These are phyloP conservation scores for Wickerhamiella kazuoi DNA, from an alignment of 805 yeast genomes.

Conservation along the genomic window DNA sequence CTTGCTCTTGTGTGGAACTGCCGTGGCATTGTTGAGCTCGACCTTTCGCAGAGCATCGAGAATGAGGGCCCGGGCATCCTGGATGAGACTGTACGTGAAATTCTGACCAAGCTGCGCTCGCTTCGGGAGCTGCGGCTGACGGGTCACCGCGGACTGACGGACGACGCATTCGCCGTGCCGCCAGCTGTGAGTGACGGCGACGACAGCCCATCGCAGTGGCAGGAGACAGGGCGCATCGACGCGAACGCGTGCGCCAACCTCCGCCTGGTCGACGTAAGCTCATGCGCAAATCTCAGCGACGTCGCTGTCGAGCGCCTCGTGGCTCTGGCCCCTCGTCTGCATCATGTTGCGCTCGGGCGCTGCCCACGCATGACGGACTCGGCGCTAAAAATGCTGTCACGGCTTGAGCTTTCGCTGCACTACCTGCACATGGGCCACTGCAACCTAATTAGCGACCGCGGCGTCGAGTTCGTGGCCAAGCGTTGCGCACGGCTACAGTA, in stretches of 20 bases:
- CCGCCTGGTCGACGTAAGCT: constrained; percentile 70
- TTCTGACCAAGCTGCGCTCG: constrained; percentile 47
- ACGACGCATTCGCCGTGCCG: constrained; percentile 35
- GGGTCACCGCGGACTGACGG: constrained; percentile 51
- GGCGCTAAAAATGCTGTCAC: constrained; percentile 51
- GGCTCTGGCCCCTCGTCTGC: constrained; percentile 59
- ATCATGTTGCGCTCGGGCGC: constrained; percentile 79
- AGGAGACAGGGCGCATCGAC: too few species aligned
- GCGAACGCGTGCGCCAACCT: constrained; percentile 38
- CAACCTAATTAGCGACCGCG: constrained; percentile 71
- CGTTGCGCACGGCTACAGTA: constrained; percentile 75
- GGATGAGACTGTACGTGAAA: constrained; percentile 37
- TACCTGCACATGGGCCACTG: constrained; percentile 92
- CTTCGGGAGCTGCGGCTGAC: constrained; percentile 74
- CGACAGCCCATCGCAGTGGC: constrained; percentile 7
- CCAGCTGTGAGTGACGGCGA: constrained; percentile 24
- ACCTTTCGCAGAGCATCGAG: constrained; percentile 35
- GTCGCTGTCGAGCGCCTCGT: constrained; percentile 56
- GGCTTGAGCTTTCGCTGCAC: constrained; percentile 62
- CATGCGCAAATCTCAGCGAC: constrained; percentile 68
- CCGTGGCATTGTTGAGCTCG: constrained; percentile 72
- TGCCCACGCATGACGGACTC: constrained; percentile 76
- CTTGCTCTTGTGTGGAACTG: constrained; percentile 49
- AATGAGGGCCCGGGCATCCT: constrained; percentile 17
- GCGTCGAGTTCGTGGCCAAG: constrained; percentile 57